phyloP scores from a whole-genome alignment of 768 basidiomycete genomes.

The Suillus subalutaceus region DNA sequence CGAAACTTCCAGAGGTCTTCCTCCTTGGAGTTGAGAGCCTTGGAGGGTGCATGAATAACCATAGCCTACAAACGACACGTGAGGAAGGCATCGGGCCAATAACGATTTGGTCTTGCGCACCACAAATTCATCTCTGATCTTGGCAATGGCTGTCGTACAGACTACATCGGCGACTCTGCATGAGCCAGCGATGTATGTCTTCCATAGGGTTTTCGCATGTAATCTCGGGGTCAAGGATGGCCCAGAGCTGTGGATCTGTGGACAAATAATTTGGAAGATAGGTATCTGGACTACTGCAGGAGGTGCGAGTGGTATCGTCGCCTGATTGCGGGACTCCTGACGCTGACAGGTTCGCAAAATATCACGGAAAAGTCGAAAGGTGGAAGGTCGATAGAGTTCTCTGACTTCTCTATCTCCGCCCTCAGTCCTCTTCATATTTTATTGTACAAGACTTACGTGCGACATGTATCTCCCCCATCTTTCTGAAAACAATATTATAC shows the following conservation, averaged over 20 bases:
- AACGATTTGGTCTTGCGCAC: conserved; percentile 45
- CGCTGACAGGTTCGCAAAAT: too few species aligned
- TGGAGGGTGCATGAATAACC: conserved; percentile 88
- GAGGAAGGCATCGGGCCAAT: not conserved
- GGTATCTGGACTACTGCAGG: conserved; percentile 46
- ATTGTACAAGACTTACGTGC: conserved; percentile 44
- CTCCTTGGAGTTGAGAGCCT: conserved; percentile 81
- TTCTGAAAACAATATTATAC: conserved; percentile 88
- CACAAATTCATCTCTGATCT: conserved; percentile 89
- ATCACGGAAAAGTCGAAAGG: too few species aligned
- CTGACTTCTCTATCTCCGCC: conserved; percentile 86
- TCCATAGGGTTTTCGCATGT: conserved; percentile 94
- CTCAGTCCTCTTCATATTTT: conserved; percentile 30
- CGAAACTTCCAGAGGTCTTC: conserved; percentile 99
- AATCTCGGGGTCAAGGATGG: conserved; percentile 87
- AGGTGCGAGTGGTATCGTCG: conserved; percentile 45
- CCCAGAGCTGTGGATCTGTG: conserved; percentile 78
- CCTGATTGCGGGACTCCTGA: conserved; percentile 24
- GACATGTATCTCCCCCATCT: conserved; percentile 87
- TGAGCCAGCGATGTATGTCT: conserved; percentile 91
- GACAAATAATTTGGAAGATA: conserved; percentile 32
- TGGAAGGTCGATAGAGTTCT: conserved; percentile 83
- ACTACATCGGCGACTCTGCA: conserved; percentile 92
- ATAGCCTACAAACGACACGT: conserved; percentile 60
- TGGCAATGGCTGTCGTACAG: conserved; percentile 95